Percentiles rank a stretch among this genome's conserved stretches.
Evolutionary conservation across 139 green algal species (phyloP).

Genomic region (Coelastrella sp.): DNA sequence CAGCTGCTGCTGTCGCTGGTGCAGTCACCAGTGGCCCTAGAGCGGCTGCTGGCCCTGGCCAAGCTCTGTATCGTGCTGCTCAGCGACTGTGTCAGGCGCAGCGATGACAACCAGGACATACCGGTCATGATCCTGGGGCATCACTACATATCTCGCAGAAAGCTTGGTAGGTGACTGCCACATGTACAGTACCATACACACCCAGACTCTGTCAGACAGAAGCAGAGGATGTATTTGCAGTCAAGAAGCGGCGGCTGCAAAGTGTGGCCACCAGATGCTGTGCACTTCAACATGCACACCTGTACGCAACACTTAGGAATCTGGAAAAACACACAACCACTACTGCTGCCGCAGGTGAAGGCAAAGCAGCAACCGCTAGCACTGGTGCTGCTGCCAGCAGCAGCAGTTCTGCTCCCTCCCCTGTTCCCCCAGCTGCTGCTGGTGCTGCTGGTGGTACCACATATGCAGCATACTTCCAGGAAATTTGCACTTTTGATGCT

Average conservation of each 20-base stretch:
- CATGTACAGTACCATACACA: no score
- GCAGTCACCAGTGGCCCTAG: slow-evolving; percentile 32
- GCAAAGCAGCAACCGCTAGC: neutral
- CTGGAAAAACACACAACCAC: neutral
- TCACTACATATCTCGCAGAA: slow-evolving; percentile 55
- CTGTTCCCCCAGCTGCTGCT: neutral
- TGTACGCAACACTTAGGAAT: no score
- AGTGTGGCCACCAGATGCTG: no score
- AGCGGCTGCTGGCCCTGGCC: slow-evolving; percentile 50
- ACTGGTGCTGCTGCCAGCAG: slow-evolving; percentile 4
- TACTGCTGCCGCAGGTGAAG: slow-evolving; percentile 1
- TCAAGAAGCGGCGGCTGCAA: no score
- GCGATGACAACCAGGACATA: slow-evolving; percentile 42
- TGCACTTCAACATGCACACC: no score
- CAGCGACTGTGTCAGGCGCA: slow-evolving; percentile 45
- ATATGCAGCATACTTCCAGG: slow-evolving; percentile 47
- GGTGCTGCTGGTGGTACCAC: neutral
- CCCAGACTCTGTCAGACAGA: no score
- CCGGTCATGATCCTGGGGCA: slow-evolving; percentile 54
- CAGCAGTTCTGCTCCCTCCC: neutral
- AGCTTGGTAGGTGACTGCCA: slow-evolving; percentile 1
- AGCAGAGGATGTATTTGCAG: no score
- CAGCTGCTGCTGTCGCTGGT: slow-evolving; percentile 24
- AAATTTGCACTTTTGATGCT: slow-evolving; percentile 54
- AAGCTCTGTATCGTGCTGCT: slow-evolving; percentile 39